Base-by-base conservation (phyloP, 2,329 filamentous ascomycete genomes). In the Nemania bipapillata region DNA sequence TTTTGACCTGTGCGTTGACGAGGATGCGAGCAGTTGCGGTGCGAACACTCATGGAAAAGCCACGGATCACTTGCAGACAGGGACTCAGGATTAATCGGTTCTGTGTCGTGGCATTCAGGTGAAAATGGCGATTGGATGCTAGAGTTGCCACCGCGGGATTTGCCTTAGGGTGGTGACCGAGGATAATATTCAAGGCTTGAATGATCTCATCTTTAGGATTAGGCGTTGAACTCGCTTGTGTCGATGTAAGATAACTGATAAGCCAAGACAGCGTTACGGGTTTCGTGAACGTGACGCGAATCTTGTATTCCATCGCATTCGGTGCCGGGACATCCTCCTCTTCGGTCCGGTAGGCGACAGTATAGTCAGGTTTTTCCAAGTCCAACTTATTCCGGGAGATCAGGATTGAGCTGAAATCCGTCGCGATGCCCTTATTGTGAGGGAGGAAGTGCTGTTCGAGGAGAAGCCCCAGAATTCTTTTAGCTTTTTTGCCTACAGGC, bases 31-130 rank as follows among this genome's bases (percentile, higher is more conserved):
- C 86, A 0, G 86, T 89, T 0, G 83, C 83, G 0, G 86, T 79
- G 5, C 86, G 84, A 2, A 84, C 81, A 35, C 86, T 87, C 73
- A 87, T 85, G 64, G 87, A 87, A 71, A 85, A 88, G 1, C 87
- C 87, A 17, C 86, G 83, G 1, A 85, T 77, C 32, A 85, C 81
- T 7, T 79, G 52, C 22, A 85, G 78, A 7, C 77, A 77, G 0
- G 73, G 73, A 0, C 79, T 76, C 4, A 63, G 47, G 5, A 73
- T 74, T 4, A 84, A 72, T 0, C 74, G 72, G 24, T 81, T 79
- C 1, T 74, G 70, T 0, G 71, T 61, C 2, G 75, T 52, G 28
- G 22, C 47, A 7, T 79, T 77, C 55, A 83, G 74, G 0, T 85
- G 81, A 70, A 88, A 88, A 70, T 85, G 85, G 0, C 85, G 82